Evolutionary conservation across 805 yeast species (phyloP).

Genomic region (Kodamaea sagamina): DNA sequence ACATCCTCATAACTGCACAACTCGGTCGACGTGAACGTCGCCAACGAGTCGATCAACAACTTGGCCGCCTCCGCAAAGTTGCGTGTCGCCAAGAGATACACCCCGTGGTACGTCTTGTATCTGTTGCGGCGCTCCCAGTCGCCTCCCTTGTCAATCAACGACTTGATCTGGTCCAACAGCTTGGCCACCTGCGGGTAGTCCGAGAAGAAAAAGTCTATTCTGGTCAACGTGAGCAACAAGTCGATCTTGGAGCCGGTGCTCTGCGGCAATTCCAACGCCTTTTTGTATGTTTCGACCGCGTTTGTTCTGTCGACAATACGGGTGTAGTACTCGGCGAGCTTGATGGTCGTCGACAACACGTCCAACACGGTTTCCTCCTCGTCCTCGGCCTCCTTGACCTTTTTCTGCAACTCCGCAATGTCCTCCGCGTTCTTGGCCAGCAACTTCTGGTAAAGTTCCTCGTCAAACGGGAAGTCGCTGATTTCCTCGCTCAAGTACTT

Average conservation of each 20-base stretch:
- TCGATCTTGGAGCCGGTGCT: slow-evolving; percentile 92
- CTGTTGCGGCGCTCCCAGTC: slow-evolving; percentile 99
- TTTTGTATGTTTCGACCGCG: slow-evolving; percentile 65
- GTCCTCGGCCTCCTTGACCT: slow-evolving; percentile 54
- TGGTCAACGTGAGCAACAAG: slow-evolving; percentile 72
- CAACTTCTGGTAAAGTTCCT: slow-evolving; percentile 53
- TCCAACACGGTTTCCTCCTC: slow-evolving; percentile 89
- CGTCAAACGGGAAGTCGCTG: slow-evolving; percentile 57
- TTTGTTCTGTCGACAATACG: slow-evolving; percentile 76
- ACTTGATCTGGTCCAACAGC: slow-evolving; percentile 70
- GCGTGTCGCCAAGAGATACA: slow-evolving; percentile 80
- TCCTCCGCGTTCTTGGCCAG: slow-evolving; percentile 54
- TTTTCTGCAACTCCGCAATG: slow-evolving; percentile 53
- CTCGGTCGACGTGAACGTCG: slow-evolving; percentile 94
- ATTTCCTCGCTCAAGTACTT: slow-evolving; percentile 50
- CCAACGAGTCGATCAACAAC: slow-evolving; percentile 83
- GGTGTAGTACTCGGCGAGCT: slow-evolving; percentile 87
- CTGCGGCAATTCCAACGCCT: slow-evolving; percentile 76
- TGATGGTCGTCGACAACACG: slow-evolving; percentile 70
- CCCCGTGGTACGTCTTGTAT: slow-evolving; percentile 87
- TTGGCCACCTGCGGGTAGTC: slow-evolving; percentile 70
- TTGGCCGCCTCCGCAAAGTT: slow-evolving; percentile 84
- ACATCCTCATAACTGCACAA: slow-evolving; percentile 85
- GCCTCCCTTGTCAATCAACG: slow-evolving; percentile 91
- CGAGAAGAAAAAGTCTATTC: slow-evolving; percentile 87